Base-by-base conservation (phyloP, 352 stramenopile species). In the Globisporangium emineosum region DNA sequence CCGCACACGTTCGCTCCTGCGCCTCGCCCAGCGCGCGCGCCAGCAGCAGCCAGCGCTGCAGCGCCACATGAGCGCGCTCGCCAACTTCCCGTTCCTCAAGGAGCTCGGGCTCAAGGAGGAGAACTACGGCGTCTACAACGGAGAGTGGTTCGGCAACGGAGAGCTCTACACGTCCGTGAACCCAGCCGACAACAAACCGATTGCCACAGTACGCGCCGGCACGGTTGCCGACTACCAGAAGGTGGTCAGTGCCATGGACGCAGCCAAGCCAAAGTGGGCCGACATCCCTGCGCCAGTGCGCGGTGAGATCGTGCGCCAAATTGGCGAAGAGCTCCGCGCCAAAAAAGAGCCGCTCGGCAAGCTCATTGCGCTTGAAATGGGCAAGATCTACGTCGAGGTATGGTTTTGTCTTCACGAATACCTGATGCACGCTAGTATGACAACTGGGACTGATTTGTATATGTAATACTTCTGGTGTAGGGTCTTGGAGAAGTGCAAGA, bases 401-500 rank as follows among this genome's bases (percentile, higher is more conserved):
- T 4, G 64, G 10, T 21, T 55, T 8, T 25, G 3, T 51, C n/a
- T 30, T 15, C 51, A n/a, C n/a, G 9, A 42, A 13, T 68, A 8
- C 3, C 42, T 23, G 6, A n/a, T 47, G 0, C 5, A 21, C 19
- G 7, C 40, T 21, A 23, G 17, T 40, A 8, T 9, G 25, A 3
- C 33, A 30, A n/a, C 45, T 59, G 33, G 25, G 1, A 35, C 53
- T 30, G 45, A 30, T 10, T 61, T 49, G 54, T 59, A 29, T 67
- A 27, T 40, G 37, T 33, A 27, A 27, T 29, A 21, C 12, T 52
- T 47, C n/a, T 13, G 19, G 42, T 45, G 49, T 67, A 94, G 75
- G 92, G 90, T 53, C 78, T 98, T 9, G 93, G 92, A 47, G 93
- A 98, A 66, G 92, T 98, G 30, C 93, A 98, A 69, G 93, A 98